phyloP scores from a whole-genome alignment of 2,329 filamentous ascomycete species.

The Hymenoscyphus fructigenus region DNA sequence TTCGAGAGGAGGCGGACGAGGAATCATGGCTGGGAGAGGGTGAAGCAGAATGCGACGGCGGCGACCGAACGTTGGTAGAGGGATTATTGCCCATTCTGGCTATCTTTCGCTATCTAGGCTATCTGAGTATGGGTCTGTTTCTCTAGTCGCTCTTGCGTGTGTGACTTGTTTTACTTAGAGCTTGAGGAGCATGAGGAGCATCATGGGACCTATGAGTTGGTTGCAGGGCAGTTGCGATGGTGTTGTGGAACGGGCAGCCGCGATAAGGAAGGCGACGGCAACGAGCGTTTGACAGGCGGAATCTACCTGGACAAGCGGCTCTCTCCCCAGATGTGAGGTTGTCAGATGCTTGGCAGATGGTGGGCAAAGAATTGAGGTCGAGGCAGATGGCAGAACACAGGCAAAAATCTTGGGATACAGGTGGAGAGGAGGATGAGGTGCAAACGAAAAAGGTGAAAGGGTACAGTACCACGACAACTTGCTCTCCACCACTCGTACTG shows the following conservation, averaged over 20 bases:
- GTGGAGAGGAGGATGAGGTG: not conserved
- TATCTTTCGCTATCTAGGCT: slow-evolving; percentile 6
- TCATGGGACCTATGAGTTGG: slow-evolving; percentile 8
- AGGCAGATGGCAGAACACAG: not conserved
- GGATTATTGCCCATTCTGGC: slow-evolving; percentile 47
- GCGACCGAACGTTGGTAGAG: slow-evolving; percentile 41
- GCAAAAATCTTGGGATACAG: not conserved
- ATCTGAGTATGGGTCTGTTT: not conserved
- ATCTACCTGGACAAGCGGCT: not conserved
- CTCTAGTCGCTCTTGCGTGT: slow-evolving; percentile 2
- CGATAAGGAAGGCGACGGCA: not conserved
- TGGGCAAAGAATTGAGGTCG: not conserved
- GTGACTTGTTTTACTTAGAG: slow-evolving; percentile 14
- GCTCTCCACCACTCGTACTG: no score
- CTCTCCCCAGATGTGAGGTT: not conserved
- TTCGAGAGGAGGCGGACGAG: slow-evolving; percentile 28
- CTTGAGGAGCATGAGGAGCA: slow-evolving; percentile 6
- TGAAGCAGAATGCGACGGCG: slow-evolving; percentile 37
- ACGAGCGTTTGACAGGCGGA: not conserved
- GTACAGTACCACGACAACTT: no score
- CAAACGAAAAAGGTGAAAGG: not conserved
- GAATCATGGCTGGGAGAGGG: slow-evolving; percentile 33
- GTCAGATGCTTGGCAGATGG: not conserved
- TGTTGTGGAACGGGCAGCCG: slow-evolving; percentile 9
- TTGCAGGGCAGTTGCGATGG: slow-evolving; percentile 1